Evolutionary conservation across 2,329 filamentous ascomycete genomes (phyloP).

Genomic region (Alternaria alternata): DNA sequence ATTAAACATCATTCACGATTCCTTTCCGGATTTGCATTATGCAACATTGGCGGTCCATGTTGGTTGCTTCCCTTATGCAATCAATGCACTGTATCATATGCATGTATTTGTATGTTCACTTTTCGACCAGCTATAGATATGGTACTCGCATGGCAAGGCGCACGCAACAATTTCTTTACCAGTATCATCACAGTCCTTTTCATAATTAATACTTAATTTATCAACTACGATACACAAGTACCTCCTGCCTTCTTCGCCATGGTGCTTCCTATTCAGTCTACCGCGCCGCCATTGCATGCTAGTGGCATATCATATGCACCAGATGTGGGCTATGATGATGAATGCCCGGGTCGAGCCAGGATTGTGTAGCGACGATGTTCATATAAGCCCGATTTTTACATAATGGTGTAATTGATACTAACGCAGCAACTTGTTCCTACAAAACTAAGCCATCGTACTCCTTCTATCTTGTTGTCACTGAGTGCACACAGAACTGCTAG

Average conservation of each 20-base stretch:
- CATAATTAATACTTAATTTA: neutral
- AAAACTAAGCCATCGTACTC: neutral
- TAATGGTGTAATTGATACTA: neutral
- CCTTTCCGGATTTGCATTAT: neutral
- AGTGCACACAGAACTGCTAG: neutral
- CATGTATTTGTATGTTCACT: constrained; percentile 1
- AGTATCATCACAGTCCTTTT: neutral
- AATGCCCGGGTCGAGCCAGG: neutral
- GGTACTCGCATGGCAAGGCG: neutral
- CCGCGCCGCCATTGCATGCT: constrained; percentile 1
- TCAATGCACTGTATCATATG: neutral
- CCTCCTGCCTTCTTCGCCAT: neutral
- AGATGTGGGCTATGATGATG: constrained; percentile 1
- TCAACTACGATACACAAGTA: neutral
- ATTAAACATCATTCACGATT: constrained; percentile 20
- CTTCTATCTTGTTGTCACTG: neutral
- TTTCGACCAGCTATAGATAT: neutral
- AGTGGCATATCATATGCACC: neutral
- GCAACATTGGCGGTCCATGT: neutral
- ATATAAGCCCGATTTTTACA: neutral
- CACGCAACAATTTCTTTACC: neutral
- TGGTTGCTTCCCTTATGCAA: neutral
- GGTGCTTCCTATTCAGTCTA: neutral
- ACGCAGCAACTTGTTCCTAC: neutral
- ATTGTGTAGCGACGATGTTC: neutral